These are phyloP conservation scores for Phoma herbarum DNA, from an alignment of 2,329 filamentous ascomycete species.

Conservation along the genomic window DNA sequence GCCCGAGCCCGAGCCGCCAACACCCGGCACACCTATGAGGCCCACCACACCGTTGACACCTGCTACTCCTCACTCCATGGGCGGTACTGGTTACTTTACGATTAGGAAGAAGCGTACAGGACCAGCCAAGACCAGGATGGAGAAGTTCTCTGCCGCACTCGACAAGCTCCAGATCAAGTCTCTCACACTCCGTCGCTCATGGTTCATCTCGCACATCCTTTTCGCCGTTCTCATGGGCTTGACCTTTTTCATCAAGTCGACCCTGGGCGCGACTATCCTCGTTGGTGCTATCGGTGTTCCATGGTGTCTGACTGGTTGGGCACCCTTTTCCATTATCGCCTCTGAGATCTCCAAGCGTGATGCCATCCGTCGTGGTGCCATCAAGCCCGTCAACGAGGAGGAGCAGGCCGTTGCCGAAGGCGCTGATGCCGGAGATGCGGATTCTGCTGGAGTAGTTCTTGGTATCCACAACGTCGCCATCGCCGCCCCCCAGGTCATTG, in stretches of 20 bases:
- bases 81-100: constrained; percentile 47
- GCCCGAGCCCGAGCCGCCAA: constrained; percentile 22
- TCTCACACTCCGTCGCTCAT: constrained; percentile 86
- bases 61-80: constrained; percentile 44
- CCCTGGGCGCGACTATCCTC: constrained; percentile 76
- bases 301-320: constrained; percentile 94
- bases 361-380: constrained; percentile 65
- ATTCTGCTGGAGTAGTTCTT: constrained; percentile 88
- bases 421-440: constrained; percentile 67
- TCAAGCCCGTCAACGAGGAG: constrained; percentile 52
- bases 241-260: constrained; percentile 79
- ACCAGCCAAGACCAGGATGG: constrained; percentile 32
- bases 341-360: constrained; percentile 89
- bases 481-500: constrained; percentile 88
- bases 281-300: constrained; percentile 86
- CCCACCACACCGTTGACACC: constrained; percentile 52
- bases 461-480: constrained; percentile 97
- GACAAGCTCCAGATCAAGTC: constrained; percentile 77
- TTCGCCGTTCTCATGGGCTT: constrained; percentile 84
- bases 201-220: constrained; percentile 85
- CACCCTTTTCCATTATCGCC: constrained; percentile 92
- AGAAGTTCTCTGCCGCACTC: constrained; percentile 54
- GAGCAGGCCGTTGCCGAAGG: constrained; percentile 52
- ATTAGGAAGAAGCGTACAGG: constrained; percentile 34
- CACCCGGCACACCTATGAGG: constrained; percentile 50